Evolutionary conservation across 305 asterid species (phyloP).

Genomic region (Solanum hybrid): DNA sequence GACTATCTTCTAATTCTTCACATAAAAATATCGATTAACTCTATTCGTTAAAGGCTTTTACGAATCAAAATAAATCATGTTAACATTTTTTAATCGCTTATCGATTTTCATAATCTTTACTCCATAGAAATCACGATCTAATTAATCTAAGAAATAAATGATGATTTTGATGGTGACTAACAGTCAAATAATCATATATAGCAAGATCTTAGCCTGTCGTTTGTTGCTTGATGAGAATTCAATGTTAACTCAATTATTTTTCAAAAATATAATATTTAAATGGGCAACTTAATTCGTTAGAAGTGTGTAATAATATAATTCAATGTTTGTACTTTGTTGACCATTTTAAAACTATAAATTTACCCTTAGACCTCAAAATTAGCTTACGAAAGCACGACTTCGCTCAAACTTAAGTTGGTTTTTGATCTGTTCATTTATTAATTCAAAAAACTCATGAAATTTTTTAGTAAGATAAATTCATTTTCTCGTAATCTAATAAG

Average conservation of each 20-base stretch:
- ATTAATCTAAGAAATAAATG: not conserved
- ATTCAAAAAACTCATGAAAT: not conserved
- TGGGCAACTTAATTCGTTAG: not conserved
- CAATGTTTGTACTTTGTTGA: not conserved
- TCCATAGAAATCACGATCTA: not conserved
- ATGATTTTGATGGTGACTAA: not conserved
- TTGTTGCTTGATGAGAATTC: not conserved
- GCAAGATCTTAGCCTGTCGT: slow-evolving; percentile 1
- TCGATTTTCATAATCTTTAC: no score
- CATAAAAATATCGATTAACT: not conserved
- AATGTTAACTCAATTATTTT: not conserved
- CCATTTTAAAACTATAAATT: not conserved
- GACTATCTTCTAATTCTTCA: not conserved
- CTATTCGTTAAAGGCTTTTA: not conserved
- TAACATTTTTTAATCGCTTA: no score
- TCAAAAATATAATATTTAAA: not conserved
- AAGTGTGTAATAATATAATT: not conserved
- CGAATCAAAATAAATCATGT: no score
- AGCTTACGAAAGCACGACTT: not conserved
- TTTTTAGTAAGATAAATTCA: not conserved
- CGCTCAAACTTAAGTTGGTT: not conserved
- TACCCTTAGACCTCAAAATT: not conserved
- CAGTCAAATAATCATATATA: not conserved
- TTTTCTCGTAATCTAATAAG: not conserved
- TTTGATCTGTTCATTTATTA: not conserved